These are phyloP conservation scores for Stephanodiscus minutulus DNA, from an alignment of 108 stramenopile genomes.

Conservation along the genomic window DNA sequence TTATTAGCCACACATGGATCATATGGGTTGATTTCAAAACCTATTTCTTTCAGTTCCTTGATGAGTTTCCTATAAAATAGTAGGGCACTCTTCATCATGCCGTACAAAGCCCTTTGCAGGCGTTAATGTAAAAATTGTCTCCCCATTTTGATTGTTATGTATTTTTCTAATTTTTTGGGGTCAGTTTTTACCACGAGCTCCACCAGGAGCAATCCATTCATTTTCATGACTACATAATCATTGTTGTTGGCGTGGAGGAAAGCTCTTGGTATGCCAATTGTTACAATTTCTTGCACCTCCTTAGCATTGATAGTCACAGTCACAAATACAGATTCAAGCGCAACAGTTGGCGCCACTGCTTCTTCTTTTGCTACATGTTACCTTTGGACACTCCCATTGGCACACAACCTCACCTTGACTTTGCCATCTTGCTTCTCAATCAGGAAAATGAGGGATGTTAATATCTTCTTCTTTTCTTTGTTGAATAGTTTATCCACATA, in stretches of 20 bases:
- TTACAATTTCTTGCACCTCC: neutral
- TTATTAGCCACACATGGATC: conserved; percentile 34
- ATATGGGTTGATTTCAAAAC: conserved; percentile 20
- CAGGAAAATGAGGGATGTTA: conserved; percentile 11
- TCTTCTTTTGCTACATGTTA: neutral
- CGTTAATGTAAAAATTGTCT: conserved; percentile 15
- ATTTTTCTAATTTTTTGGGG: neutral
- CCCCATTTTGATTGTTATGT: neutral
- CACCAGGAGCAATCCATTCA: neutral
- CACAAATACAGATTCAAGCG: conserved; percentile 19
- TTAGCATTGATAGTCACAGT: neutral
- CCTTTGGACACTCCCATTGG: neutral
- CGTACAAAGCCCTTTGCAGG: conserved; percentile 44
- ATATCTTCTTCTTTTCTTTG: conserved; percentile 23
- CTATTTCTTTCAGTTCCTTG: no score
- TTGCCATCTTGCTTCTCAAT: neutral
- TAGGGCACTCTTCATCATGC: neutral
- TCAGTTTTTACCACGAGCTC: neutral
- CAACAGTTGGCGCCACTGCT: conserved; percentile 27
- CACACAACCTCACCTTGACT: conserved; percentile 4
- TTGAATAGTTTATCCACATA: no score
- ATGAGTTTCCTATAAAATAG: conserved; percentile 8
- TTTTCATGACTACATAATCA: neutral
- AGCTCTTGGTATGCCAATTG: neutral
- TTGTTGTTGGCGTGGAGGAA: neutral